These are phyloP conservation scores for Ramaria sp. DNA, from an alignment of 768 basidiomycete species.

Conservation along the genomic window DNA sequence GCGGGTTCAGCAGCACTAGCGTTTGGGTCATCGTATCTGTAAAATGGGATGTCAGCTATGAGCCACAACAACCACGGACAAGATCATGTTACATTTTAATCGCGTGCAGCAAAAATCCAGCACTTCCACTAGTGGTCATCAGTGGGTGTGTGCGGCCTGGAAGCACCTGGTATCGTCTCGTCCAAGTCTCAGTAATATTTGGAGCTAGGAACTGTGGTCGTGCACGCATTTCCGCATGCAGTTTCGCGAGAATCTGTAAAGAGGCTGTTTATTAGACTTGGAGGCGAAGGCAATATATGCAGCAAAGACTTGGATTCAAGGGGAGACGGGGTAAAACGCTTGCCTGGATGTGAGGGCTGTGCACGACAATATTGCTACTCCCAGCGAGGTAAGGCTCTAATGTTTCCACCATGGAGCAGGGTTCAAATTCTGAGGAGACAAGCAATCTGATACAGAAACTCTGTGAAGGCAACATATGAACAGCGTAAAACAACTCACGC, in stretches of 20 bases:
- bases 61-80: neutral
- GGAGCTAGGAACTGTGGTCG: constrained; percentile 64
- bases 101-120: constrained; percentile 77
- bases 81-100: constrained; percentile 68
- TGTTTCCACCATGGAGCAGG: constrained; percentile 65
- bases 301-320: neutral
- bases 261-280: neutral
- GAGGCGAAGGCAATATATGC: neutral
- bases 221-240: constrained; percentile 60
- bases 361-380: constrained; percentile 77
- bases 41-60: neutral
- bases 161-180: constrained; percentile 88
- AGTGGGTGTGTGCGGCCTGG: constrained; percentile 93
- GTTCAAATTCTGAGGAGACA: constrained; percentile 77
- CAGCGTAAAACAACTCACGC: constrained; percentile 36
- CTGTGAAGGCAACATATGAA: neutral
- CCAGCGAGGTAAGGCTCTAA: constrained; percentile 72
- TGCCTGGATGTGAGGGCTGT: constrained; percentile 75
- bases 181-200: constrained; percentile 75
- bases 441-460: constrained; percentile 41
- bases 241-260: constrained; percentile 58
- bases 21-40: constrained; percentile 54
- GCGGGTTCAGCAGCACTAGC: constrained; percentile 22
- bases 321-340: constrained; percentile 7
- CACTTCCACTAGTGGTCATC: constrained; percentile 84